Evolutionary conservation across 495 filamentous ascomycete species (phyloP), one percentile per base, ranked within the genome.

Genomic region (Lasiosphaeriaceae sp.): DNA sequence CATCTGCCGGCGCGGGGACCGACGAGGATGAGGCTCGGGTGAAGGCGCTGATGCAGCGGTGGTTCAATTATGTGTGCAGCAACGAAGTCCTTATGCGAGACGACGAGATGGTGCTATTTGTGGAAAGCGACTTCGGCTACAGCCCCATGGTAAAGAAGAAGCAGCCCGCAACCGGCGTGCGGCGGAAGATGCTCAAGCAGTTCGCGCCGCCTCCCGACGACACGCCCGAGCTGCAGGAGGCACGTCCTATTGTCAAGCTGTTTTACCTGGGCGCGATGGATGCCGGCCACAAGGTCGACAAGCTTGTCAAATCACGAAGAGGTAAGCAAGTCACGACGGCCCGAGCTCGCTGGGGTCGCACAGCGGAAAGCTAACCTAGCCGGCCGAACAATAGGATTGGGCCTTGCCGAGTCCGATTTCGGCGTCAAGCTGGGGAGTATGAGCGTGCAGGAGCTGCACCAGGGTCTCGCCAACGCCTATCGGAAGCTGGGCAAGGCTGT

Each of bases 181-280:
- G 93, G 43, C 84, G 95, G 62, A 94, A 95, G 74, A 85, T 97
- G 43, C 80, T 99, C 71, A 99, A 99, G 77, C 95, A 99, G 72
- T 99, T 99, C 68, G 95, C 95, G 16, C 95, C 95, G 6, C 95
- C 95, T 0, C 90, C 93, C 7, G 95, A 99, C 71, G 95, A 99
- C 65, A 97, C 95, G 0, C 95, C 93, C 16, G 95, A 97, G 73
- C 75, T 99, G 44, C 86, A 92, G 55, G 86, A 90, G 58, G 90
- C 92, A 17, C 81, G 95, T 37, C 95, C 95, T 3, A 76, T 89
- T 43, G 93, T 97, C 26, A 99, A 99, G 75, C 81, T 90, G 59
- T 97, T 99, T 69, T 99, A 99, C 66, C 78, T 99, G 14, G 90
- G 89, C 26, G 84, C 91, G 19, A 96, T 99, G 91, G 95, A 97